Evolutionary conservation across 2,329 filamentous ascomycete species (phyloP).

Genomic region (Apiospora marii): DNA sequence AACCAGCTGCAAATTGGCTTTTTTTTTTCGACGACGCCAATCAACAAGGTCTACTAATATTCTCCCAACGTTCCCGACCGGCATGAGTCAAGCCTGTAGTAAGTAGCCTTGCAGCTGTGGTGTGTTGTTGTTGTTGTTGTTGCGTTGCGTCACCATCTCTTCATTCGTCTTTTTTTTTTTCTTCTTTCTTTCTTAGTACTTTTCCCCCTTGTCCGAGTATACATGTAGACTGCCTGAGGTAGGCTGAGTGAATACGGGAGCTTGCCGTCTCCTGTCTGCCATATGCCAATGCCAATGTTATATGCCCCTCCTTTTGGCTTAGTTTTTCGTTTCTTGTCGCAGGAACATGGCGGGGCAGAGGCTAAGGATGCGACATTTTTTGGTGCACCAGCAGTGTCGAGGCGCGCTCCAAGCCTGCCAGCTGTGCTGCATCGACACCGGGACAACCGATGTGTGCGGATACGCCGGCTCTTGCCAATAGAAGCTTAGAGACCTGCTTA

Average conservation of each 20-base stretch:
- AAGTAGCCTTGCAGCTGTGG: constrained; percentile 5
- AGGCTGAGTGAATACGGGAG: background rate
- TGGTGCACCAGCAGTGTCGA: constrained; percentile 21
- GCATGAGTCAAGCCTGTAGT: background rate
- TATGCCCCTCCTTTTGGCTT: constrained; percentile 7
- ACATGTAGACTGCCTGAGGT: too few species aligned
- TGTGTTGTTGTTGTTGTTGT: background rate
- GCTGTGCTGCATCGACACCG: constrained; percentile 12
- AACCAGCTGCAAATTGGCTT: constrained; percentile 18
- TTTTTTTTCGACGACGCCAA: constrained; percentile 10
- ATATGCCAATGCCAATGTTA: background rate
- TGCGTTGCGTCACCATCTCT: background rate
- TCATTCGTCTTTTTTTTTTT: background rate
- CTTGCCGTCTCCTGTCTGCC: background rate
- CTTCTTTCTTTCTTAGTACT: too few species aligned
- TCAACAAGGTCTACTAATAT: constrained; percentile 3
- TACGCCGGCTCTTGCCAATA: constrained; percentile 18
- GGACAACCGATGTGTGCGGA: constrained; percentile 18
- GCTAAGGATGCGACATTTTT: constrained; percentile 23
- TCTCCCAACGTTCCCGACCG: constrained; percentile 11
- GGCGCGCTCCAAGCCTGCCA: background rate
- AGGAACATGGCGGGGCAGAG: constrained; percentile 22
- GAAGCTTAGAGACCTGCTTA: background rate
- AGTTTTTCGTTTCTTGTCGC: background rate
- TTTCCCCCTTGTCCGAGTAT: background rate